These are phyloP conservation scores for Cryptococcus neoformans DNA, from an alignment of 1,284 basidiomycete genomes.

Conservation along the genomic window DNA sequence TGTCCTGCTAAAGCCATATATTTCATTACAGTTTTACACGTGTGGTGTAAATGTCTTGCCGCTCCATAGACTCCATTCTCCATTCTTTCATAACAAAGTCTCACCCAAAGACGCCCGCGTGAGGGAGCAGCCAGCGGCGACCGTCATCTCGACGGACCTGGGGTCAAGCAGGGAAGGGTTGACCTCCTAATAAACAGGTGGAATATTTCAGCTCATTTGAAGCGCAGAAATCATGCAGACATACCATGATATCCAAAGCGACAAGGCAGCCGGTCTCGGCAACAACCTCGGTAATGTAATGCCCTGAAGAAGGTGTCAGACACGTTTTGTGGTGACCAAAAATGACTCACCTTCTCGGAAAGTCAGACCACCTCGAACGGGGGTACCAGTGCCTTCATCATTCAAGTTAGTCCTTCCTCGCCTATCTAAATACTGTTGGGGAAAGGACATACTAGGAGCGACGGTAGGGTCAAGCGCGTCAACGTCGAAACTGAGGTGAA, in stretches of 20 bases:
- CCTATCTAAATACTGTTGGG: neutral
- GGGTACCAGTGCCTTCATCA: constrained; percentile 45
- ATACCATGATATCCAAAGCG: constrained; percentile 77
- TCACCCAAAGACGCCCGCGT: constrained; percentile 83
- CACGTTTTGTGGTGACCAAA: too few relatives aligned
- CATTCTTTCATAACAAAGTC: constrained; percentile 46
- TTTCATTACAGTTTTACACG: too few relatives aligned
- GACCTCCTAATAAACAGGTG: constrained; percentile 59
- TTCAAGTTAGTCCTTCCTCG: constrained; percentile 1
- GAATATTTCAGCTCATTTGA: too few relatives aligned
- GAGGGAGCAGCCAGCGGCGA: constrained; percentile 90
- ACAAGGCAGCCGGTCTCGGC: constrained; percentile 91
- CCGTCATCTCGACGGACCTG: constrained; percentile 75
- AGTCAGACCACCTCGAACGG: constrained; percentile 89
- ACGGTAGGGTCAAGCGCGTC: constrained; percentile 92
- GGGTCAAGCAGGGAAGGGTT: constrained; percentile 82
- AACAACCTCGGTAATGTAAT: constrained; percentile 88
- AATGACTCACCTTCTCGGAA: neutral
- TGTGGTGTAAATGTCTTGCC: too few relatives aligned
- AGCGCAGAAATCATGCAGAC: too few relatives aligned
- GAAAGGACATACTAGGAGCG: constrained; percentile 65
- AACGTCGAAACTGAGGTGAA: constrained; percentile 96
- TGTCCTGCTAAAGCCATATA: too few relatives aligned
- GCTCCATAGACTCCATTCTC: too few relatives aligned
- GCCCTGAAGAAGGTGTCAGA: constrained; percentile 20